Percentiles rank a stretch among this genome's conserved stretches.
phyloP scores from a whole-genome alignment of 2,329 filamentous ascomycete species.

The Ophiostoma tasmaniense region DNA sequence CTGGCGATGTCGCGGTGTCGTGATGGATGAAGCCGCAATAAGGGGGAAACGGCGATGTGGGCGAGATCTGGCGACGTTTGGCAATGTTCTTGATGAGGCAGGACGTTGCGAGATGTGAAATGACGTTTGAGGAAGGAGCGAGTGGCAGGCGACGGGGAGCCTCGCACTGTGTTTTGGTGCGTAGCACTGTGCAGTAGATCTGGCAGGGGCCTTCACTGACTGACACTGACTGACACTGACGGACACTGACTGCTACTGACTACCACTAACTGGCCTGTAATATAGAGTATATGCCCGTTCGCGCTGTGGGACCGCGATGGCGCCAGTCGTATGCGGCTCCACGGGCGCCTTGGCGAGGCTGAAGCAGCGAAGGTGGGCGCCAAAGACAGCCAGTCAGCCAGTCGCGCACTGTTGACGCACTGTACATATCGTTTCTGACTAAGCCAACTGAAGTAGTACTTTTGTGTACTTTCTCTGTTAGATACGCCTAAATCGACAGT shows the following conservation, averaged over 20 bases:
- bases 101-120: slow-evolving; percentile 8
- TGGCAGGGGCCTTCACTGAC: background rate
- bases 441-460: background rate
- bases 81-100: slow-evolving; percentile 4
- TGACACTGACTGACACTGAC: background rate
- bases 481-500: too few species aligned
- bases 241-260: background rate
- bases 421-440: background rate
- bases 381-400: background rate
- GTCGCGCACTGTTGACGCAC: background rate
- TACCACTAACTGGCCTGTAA: too few species aligned
- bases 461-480: background rate
- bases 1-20: background rate
- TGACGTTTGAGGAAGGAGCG: slow-evolving; percentile 10
- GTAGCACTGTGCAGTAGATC: background rate
- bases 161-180: slow-evolving; percentile 3
- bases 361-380: background rate
- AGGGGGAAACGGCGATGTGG: background rate
- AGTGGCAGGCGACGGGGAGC: background rate
- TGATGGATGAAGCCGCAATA: slow-evolving; percentile 4
- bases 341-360: slow-evolving; percentile 3
- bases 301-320: background rate
- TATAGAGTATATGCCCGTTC: background rate
- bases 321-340: background rate
- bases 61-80: slow-evolving; percentile 2